Base-by-base conservation (phyloP, 1,139 yeast species). In the Scheffersomyces parashehatae region DNA sequence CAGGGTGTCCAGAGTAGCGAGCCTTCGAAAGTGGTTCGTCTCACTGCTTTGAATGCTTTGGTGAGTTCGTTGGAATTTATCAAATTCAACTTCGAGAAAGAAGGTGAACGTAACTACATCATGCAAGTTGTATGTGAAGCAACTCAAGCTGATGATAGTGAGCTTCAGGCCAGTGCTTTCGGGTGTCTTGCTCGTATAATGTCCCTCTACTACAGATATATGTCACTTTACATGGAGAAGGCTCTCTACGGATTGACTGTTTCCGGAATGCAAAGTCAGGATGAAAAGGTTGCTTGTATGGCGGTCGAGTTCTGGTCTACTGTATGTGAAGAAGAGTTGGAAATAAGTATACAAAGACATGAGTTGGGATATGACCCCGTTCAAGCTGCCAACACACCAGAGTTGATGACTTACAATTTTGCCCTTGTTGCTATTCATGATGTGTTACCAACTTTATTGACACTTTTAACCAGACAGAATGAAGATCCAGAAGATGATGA, bases 61-160 rank as follows among this genome's bases (percentile, higher is more conserved):
- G 95, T 88, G 41, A 88, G 88, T 67, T 90, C 98, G 28, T 78
- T 93, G 58, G 96, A 87, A 55, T 93, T 93, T 65, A 89, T 93
- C 64, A 82, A 86, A 52, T 80, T 77, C 58, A 93, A 93, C 68
- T 95, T 93, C 73, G 90, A 83, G 56, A 81, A 87, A 49, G 98
- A 93, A 61, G 95, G 95, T 48, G 99, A 93, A 73, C 82, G 99
- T 61, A 90, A 93, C 65, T 91, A 87, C 67, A 87, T 93, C 62
- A 93, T 93, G 99, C 97, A 90, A 71, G 98, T 93, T 40, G 97
- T 93, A 10, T 93, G 99, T 69, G 99, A 93, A 67, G 97, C 98
- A 15, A 91, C 99, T 14, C 97, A 93, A 66, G 88, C 96, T 28
- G 80, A 81, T 41, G 88, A 87, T 58, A 70, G 77, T 38, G 95